Conservation (phyloP, 2,329 filamentous ascomycete species). For the Penicillium concentricum region DNA sequence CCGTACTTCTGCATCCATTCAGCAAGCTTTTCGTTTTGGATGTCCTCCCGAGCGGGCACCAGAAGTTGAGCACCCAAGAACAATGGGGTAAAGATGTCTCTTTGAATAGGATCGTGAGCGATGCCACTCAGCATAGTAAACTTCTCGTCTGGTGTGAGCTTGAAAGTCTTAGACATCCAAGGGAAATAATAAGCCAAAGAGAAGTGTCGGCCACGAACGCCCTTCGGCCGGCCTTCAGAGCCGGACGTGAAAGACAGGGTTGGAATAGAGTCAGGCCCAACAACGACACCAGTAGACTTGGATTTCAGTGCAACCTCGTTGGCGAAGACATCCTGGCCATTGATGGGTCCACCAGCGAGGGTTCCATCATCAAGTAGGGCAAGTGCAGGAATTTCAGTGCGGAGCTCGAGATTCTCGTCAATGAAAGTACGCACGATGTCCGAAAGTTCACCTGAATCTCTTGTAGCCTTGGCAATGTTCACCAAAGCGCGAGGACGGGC, state of each 20-base stretch:
- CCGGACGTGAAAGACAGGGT: constrained; percentile 75
- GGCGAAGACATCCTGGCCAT: constrained; percentile 67
- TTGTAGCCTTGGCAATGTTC: constrained; percentile 68
- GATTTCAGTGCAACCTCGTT: constrained; percentile 53
- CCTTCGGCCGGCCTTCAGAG: constrained; percentile 76
- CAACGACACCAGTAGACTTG: constrained; percentile 66
- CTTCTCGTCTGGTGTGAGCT: constrained; percentile 66
- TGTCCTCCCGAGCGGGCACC: constrained; percentile 77
- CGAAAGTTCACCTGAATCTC: constrained; percentile 64
- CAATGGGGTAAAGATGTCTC: constrained; percentile 85
- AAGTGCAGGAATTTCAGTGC: constrained; percentile 72
- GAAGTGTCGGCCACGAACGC: constrained; percentile 84
- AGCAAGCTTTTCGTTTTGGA: constrained; percentile 78
- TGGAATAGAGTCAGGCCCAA: constrained; percentile 81
- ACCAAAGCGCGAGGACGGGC: constrained; percentile 71
- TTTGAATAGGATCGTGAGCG: constrained; percentile 59
- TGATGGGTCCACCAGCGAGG: constrained; percentile 65
- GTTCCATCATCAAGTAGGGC: constrained; percentile 68
- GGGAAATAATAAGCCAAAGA: constrained; percentile 81
- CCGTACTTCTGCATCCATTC: constrained; percentile 81
- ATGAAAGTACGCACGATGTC: constrained; percentile 66
- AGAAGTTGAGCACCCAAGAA: constrained; percentile 80
- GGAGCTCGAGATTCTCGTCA: constrained; percentile 67
- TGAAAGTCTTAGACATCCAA: constrained; percentile 88
- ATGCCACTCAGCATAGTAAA: constrained; percentile 87